phyloP scores from a whole-genome alignment of 441 rosid species.

The Populus hybrid region DNA sequence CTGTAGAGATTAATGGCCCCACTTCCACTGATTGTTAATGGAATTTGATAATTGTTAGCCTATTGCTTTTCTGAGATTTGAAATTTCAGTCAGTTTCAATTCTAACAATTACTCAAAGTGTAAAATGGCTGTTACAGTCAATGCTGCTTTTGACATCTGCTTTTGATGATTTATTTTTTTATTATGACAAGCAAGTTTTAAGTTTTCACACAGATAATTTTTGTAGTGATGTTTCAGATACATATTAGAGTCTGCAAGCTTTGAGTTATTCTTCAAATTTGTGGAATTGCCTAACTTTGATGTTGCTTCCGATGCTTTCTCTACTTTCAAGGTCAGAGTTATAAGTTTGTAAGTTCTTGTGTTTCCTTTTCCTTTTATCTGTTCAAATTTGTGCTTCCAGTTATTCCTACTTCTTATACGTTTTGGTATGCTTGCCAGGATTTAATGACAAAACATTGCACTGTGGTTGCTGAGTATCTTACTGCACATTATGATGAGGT shows the following conservation, averaged over 20 bases:
- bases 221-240: no score
- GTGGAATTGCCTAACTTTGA: slow-evolving; percentile 93
- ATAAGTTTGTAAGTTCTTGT: slow-evolving; percentile 22
- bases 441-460: slow-evolving; percentile 80
- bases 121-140: neutral
- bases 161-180: slow-evolving; percentile 6
- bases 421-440: slow-evolving; percentile 48
- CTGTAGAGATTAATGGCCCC: neutral
- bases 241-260: slow-evolving; percentile 93
- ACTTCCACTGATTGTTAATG: neutral
- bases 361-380: slow-evolving; percentile 12
- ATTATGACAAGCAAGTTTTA: neutral
- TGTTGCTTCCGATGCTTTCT: slow-evolving; percentile 96
- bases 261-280: slow-evolving; percentile 91
- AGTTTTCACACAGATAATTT: slow-evolving; percentile 39
- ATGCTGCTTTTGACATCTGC: slow-evolving; percentile 4
- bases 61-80: neutral
- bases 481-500: slow-evolving; percentile 87
- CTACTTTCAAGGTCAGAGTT: slow-evolving; percentile 86
- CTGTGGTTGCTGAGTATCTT: slow-evolving; percentile 72
- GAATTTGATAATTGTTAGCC: neutral
- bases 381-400: slow-evolving; percentile 7
- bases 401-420: slow-evolving; percentile 10
- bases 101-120: neutral
- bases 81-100: neutral